phyloP scores from a whole-genome alignment of 2,329 filamentous ascomycete genomes.

The Fusarium agapanthi region DNA sequence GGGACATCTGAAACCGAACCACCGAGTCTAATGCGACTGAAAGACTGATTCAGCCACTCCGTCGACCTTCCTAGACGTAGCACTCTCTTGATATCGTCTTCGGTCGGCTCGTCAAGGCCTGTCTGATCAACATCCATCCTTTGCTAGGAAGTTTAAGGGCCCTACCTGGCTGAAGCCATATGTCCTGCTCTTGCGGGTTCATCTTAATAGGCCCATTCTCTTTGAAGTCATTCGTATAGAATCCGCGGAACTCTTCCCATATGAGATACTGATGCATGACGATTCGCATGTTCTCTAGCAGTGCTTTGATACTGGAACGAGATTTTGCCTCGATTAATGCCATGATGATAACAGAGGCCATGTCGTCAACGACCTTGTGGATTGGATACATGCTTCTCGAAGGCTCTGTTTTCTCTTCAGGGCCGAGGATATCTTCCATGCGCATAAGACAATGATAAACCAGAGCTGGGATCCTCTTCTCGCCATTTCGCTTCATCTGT shows the following conservation, averaged over 20 bases:
- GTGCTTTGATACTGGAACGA: neutral
- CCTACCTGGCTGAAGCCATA: neutral
- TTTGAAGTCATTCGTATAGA: neutral
- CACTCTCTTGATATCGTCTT: neutral
- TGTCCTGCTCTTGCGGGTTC: neutral
- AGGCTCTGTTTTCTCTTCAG: fast-evolving
- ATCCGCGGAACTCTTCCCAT: neutral
- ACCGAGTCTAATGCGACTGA: neutral
- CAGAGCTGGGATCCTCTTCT: neutral
- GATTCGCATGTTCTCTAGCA: neutral
- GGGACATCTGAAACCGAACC: neutral
- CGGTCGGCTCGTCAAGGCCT: neutral
- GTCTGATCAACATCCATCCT: fast-evolving
- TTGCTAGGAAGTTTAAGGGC: fast-evolving
- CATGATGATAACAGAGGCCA: neutral
- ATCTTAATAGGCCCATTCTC: neutral
- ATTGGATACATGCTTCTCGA: neutral
- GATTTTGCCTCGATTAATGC: neutral
- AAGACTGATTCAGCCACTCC: neutral
- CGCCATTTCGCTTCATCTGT: neutral
- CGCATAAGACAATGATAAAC: neutral
- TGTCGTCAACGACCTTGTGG: neutral
- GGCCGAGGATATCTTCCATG: neutral
- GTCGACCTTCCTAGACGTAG: fast-evolving
- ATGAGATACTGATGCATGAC: neutral